Conservation (phyloP, 306 rosid species). For the Gastrolobium villosum region DNA sequence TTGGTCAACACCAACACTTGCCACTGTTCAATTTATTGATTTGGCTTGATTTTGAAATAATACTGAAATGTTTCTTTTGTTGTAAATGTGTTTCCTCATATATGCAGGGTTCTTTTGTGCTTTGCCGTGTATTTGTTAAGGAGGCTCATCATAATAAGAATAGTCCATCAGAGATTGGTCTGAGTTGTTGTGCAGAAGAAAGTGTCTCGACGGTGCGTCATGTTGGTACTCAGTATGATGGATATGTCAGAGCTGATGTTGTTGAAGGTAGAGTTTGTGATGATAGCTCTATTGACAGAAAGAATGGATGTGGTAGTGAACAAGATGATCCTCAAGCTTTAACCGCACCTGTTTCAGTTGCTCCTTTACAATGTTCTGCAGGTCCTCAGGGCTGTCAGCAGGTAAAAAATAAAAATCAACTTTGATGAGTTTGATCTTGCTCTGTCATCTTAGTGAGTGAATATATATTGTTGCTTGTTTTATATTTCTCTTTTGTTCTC, state of each 20-base stretch:
- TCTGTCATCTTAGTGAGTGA: slow-evolving; percentile 3
- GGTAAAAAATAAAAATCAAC: slow-evolving; percentile 45
- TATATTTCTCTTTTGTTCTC: slow-evolving; percentile 1
- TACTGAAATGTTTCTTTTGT: background rate
- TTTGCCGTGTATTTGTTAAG: slow-evolving; percentile 68
- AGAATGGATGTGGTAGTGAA: slow-evolving; percentile 47
- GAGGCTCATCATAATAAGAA: slow-evolving; percentile 49
- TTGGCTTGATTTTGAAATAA: background rate
- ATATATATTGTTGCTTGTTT: background rate
- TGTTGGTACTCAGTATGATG: slow-evolving; percentile 67
- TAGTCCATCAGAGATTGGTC: slow-evolving; percentile 57
- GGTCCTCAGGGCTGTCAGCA: slow-evolving; percentile 45
- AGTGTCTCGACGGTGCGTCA: slow-evolving; percentile 61
- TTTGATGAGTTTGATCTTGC: slow-evolving; percentile 25
- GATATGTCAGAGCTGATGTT: slow-evolving; percentile 30
- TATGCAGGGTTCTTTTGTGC: slow-evolving; percentile 67
- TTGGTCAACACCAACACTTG: background rate
- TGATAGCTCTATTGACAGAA: slow-evolving; percentile 50
- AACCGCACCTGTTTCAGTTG: slow-evolving; percentile 44
- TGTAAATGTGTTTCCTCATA: background rate
- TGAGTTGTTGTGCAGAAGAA: slow-evolving; percentile 72
- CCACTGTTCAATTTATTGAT: background rate
- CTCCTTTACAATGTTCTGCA: slow-evolving; percentile 23
- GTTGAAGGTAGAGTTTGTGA: slow-evolving; percentile 43
- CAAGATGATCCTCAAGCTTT: slow-evolving; percentile 42